These are phyloP conservation scores for Neurospora pannonica DNA, from an alignment of 495 filamentous ascomycete species.

Conservation along the genomic window DNA sequence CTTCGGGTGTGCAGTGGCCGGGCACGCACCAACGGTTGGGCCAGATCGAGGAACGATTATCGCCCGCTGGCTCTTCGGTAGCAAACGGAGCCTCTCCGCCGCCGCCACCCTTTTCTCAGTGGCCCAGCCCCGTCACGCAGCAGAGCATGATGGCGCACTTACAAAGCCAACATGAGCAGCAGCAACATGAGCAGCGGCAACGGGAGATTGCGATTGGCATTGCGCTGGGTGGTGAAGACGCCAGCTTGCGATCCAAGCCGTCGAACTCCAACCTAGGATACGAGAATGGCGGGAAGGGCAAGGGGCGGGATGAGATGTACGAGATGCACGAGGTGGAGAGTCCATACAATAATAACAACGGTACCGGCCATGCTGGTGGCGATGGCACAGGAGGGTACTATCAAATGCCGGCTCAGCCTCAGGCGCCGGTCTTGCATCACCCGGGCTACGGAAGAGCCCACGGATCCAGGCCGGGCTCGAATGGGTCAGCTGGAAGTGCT, in stretches of 20 bases:
- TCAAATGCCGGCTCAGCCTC: constrained; percentile 15
- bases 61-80: neutral
- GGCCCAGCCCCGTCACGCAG: constrained; percentile 17
- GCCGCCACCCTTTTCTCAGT: constrained; percentile 21
- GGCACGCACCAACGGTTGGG: constrained; percentile 14
- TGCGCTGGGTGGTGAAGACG: constrained; percentile 25
- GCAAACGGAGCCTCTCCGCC: constrained; percentile 8
- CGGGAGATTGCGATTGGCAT: constrained; percentile 25
- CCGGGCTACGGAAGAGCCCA: constrained; percentile 23
- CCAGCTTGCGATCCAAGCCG: constrained; percentile 18
- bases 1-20: constrained; percentile 17
- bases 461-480: constrained; percentile 10
- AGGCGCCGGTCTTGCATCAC: constrained; percentile 24
- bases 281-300: constrained; percentile 19
- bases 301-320: constrained; percentile 22
- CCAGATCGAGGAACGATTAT: constrained; percentile 7
- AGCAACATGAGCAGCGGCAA: constrained; percentile 14
- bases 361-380: neutral
- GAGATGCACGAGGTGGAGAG: constrained; percentile 25
- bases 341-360: constrained; percentile 14
- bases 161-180: constrained; percentile 1
- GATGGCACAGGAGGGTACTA: constrained; percentile 4
- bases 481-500: neutral
- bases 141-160: constrained; percentile 11
- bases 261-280: constrained; percentile 11